Conservation (phyloP, 805 yeast species). For the Metschnikowia amazonensis region DNA sequence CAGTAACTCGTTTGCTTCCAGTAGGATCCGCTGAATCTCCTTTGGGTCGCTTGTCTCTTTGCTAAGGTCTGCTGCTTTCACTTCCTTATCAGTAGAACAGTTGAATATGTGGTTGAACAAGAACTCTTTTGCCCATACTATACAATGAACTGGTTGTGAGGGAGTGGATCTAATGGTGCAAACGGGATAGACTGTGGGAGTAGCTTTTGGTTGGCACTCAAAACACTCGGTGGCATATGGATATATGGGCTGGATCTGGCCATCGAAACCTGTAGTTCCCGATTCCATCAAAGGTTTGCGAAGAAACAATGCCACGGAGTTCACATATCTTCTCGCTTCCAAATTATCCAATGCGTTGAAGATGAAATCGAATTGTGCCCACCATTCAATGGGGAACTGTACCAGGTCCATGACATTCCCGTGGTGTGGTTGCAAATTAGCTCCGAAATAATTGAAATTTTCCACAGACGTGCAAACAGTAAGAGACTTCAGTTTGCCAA, state of each 20-base stretch:
- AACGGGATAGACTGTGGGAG: conserved; percentile 90
- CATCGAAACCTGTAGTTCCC: conserved; percentile 93
- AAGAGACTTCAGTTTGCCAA: conserved; percentile 79
- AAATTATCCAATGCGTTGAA: conserved; percentile 93
- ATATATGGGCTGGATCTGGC: conserved; percentile 89
- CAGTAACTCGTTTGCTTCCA: conserved; percentile 63
- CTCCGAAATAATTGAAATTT: conserved; percentile 54
- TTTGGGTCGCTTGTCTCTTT: conserved; percentile 59
- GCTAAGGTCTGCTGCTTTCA: conserved; percentile 22
- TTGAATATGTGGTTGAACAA: conserved; percentile 77
- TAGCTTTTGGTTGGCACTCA: conserved; percentile 82
- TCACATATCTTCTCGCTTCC: conserved; percentile 89
- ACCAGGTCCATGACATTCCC: conserved; percentile 81
- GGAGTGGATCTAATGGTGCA: conserved; percentile 98
- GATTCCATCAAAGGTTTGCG: conserved; percentile 80
- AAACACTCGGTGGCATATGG: conserved; percentile 87
- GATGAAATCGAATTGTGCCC: conserved; percentile 65
- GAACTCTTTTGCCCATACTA: conserved; percentile 96
- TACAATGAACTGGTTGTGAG: conserved; percentile 90
- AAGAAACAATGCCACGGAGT: conserved; percentile 71
- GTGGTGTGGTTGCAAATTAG: conserved; percentile 72
- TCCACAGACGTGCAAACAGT: conserved; percentile 84
- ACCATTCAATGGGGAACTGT: conserved; percentile 71
- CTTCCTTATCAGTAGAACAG: conserved; percentile 33
- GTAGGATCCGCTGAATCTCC: conserved; percentile 60